Conservation (phyloP, 1,284 basidiomycete genomes). For the Apiotrichum mycotoxinovorans region DNA sequence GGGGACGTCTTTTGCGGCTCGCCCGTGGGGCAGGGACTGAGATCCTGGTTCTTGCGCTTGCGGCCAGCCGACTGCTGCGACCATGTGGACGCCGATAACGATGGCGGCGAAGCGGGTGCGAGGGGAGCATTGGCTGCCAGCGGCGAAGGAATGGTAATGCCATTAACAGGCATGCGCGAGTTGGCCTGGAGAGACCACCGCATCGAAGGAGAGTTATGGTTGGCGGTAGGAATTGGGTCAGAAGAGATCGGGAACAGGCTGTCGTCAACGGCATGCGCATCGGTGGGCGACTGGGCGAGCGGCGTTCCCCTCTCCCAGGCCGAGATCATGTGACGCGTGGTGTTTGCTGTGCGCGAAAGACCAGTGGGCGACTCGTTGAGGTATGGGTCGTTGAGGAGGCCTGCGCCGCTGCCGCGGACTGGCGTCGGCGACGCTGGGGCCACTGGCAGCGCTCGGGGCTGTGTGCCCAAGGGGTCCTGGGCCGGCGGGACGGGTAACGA, state of each 20-base stretch:
- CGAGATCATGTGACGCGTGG: not conserved
- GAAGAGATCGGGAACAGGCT: not conserved
- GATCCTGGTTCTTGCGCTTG: constrained; percentile 6
- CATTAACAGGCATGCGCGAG: not conserved
- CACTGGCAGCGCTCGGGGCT: not conserved
- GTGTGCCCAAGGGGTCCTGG: not conserved
- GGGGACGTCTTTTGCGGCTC: not conserved
- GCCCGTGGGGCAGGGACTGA: not conserved
- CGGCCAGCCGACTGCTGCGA: constrained; percentile 14
- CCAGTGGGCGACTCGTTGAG: not conserved
- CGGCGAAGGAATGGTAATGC: constrained; percentile 19
- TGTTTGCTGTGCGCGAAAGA: not conserved
- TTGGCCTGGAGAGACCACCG: constrained; percentile 9
- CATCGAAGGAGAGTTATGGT: constrained; percentile 18
- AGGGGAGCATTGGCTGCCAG: constrained; percentile 20
- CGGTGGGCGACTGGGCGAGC: not conserved
- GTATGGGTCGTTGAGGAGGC: not conserved
- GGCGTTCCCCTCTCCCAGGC: not conserved
- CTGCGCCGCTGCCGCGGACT: not conserved
- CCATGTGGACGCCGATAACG: constrained; percentile 17
- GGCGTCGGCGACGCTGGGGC: not conserved
- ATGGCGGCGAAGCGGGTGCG: constrained; percentile 11
- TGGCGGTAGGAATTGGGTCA: constrained; percentile 12
- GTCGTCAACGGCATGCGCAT: not conserved
- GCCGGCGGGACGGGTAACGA: not conserved